phyloP scores from a whole-genome alignment of 495 filamentous ascomycete species.

The Talaromyces trachyspermus region DNA sequence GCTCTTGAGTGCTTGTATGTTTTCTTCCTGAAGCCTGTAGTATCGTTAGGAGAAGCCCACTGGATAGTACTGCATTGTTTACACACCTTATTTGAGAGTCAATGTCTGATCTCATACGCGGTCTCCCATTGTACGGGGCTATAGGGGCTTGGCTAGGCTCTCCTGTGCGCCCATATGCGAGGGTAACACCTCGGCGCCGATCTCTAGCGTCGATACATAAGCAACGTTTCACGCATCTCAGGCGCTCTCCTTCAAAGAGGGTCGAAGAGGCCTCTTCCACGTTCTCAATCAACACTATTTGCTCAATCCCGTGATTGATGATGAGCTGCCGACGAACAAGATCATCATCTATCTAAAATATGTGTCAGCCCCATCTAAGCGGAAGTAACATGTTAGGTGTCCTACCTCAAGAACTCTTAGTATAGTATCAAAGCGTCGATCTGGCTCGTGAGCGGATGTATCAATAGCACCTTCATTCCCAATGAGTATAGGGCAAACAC shows the following conservation, averaged over 20 bases:
- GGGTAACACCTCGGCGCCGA: slow-evolving; percentile 55
- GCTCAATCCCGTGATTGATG: slow-evolving; percentile 76
- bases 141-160: slow-evolving; percentile 51
- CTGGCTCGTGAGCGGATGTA: slow-evolving; percentile 63
- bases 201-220: slow-evolving; percentile 52
- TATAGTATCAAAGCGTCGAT: slow-evolving; percentile 62
- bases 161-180: slow-evolving; percentile 48
- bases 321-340: slow-evolving; percentile 73
- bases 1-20: slow-evolving; percentile 32
- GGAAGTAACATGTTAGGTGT: not conserved
- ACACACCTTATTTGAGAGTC: slow-evolving; percentile 55
- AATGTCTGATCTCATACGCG: slow-evolving; percentile 75
- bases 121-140: slow-evolving; percentile 33
- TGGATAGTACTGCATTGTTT: not conserved
- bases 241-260: slow-evolving; percentile 56
- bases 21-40: slow-evolving; percentile 36
- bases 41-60: slow-evolving; percentile 7
- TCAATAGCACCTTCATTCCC: slow-evolving; percentile 51
- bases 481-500: slow-evolving; percentile 58
- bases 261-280: slow-evolving; percentile 56
- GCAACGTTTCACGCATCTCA: slow-evolving; percentile 66
- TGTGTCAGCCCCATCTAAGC: slow-evolving; percentile 10
- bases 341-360: slow-evolving; percentile 61
- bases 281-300: slow-evolving; percentile 67
- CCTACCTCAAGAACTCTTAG: slow-evolving; percentile 63